phyloP scores from a whole-genome alignment of 1,284 basidiomycete genomes.

The Sporisorium scitamineum region DNA sequence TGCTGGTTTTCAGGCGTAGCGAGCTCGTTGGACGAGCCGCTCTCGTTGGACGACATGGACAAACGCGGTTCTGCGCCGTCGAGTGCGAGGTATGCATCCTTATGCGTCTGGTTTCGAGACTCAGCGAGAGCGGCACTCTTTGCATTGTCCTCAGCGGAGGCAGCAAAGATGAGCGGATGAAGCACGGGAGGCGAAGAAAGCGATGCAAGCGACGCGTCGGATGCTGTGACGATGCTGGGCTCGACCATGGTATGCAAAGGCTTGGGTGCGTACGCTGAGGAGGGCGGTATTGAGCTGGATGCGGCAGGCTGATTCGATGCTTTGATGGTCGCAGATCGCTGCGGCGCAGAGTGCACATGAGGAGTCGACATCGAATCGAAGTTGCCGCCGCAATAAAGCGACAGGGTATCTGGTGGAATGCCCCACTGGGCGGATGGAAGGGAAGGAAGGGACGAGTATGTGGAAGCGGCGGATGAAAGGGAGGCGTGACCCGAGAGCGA shows the following conservation, averaged over 20 bases:
- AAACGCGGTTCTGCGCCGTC: constrained; percentile 44
- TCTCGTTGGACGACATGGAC: constrained; percentile 54
- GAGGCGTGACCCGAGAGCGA: constrained; percentile 27
- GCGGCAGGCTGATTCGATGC: constrained; percentile 12
- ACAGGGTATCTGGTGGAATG: constrained; percentile 19
- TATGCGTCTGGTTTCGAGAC: not conserved
- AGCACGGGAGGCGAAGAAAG: constrained; percentile 24
- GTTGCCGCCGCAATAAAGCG: too few species aligned
- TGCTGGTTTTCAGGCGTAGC: constrained; percentile 47
- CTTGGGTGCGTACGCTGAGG: not conserved
- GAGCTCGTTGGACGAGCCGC: constrained; percentile 47
- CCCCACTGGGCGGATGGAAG: constrained; percentile 5
- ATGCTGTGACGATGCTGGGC: not conserved
- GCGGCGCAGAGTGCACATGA: constrained; percentile 3
- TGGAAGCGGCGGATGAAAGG: constrained; percentile 16
- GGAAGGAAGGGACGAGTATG: constrained; percentile 18
- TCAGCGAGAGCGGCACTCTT: too few species aligned
- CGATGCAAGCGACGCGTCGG: constrained; percentile 4
- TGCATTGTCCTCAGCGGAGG: not conserved
- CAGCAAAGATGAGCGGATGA: constrained; percentile 18
- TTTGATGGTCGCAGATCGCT: constrained; percentile 32
- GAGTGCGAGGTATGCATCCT: constrained; percentile 3
- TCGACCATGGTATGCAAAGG: constrained; percentile 2
- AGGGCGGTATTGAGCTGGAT: not conserved
- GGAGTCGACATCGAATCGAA: not conserved